A percentile compares a stretch with the other conserved stretches of the same genome.
Conservation (phyloP, 192 early-diverging fungal species). For the Podila minutissima region DNA sequence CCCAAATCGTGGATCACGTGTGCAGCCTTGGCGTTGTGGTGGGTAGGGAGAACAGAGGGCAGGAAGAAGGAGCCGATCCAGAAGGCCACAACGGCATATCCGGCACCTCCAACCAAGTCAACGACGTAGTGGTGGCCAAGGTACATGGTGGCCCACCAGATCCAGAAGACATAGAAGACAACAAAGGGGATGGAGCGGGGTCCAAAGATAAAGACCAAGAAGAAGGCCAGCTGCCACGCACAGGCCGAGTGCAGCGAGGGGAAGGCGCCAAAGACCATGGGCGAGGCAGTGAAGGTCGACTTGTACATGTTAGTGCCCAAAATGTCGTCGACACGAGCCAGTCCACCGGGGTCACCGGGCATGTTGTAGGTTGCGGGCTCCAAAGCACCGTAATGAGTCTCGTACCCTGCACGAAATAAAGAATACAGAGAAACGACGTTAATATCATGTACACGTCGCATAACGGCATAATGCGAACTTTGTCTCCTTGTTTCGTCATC, state of each 20-base stretch:
- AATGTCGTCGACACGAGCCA: constrained; percentile 74
- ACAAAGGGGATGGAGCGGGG: constrained; percentile 57
- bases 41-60: constrained; percentile 46
- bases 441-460: not conserved
- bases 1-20: constrained; percentile 47
- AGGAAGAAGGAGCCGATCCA: constrained; percentile 56
- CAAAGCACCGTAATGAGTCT: constrained; percentile 65
- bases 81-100: constrained; percentile 71
- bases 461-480: not conserved
- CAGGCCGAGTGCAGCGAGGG: constrained; percentile 79
- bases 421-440: not conserved
- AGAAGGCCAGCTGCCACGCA: constrained; percentile 71
- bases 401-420: constrained; percentile 66
- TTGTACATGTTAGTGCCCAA: constrained; percentile 70
- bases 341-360: constrained; percentile 74
- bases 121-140: constrained; percentile 79
- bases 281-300: constrained; percentile 70
- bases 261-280: constrained; percentile 80
- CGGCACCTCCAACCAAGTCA: constrained; percentile 72
- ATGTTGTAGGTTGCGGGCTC: constrained; percentile 71
- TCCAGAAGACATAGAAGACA: constrained; percentile 71
- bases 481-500: constrained; percentile 1
- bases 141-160: constrained; percentile 87
- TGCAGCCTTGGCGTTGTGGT: constrained; percentile 41
- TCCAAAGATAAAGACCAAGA: constrained; percentile 58